A percentile compares a stretch with the other conserved stretches of the same genome.
These are phyloP conservation scores for Fragaria ananassa DNA, from an alignment of 306 rosid genomes.

Conservation along the genomic window DNA sequence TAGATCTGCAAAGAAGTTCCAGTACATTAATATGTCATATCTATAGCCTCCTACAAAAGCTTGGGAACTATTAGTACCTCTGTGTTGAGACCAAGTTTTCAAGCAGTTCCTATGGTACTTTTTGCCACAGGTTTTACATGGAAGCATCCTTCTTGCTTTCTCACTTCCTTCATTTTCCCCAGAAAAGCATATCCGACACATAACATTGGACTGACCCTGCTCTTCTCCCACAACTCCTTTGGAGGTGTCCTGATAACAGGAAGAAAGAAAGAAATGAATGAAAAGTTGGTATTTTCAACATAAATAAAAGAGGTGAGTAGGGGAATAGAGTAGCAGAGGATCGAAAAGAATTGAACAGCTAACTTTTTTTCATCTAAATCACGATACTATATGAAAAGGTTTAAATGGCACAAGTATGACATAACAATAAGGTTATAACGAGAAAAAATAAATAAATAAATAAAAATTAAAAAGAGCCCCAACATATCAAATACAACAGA, in stretches of 20 bases:
- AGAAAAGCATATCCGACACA: slow-evolving; percentile 90
- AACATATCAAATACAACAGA: not conserved
- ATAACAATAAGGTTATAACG: not conserved
- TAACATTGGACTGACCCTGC: slow-evolving; percentile 63
- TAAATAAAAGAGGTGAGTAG: not conserved
- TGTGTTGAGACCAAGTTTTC: slow-evolving; percentile 85
- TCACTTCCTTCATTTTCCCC: slow-evolving; percentile 89
- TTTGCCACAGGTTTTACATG: slow-evolving; percentile 92
- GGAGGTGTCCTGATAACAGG: slow-evolving; percentile 52
- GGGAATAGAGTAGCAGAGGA: not conserved
- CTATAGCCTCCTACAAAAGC: not conserved
- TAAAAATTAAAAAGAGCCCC: not conserved
- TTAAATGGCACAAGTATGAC: not conserved
- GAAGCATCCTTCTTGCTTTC: slow-evolving; percentile 82
- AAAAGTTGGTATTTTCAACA: not conserved
- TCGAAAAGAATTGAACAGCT: not conserved
- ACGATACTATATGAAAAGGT: not conserved
- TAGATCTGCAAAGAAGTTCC: slow-evolving; percentile 39
- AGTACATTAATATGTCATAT: slow-evolving; percentile 8
- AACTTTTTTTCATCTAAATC: not conserved
- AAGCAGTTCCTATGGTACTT: slow-evolving; percentile 92
- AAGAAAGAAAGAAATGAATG: not conserved
- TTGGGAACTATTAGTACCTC: slow-evolving; percentile 51
- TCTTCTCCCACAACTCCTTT: slow-evolving; percentile 64
- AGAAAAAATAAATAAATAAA: not conserved